Conservation (phyloP, 306 rosid genomes). For the Datisca glomerata region DNA sequence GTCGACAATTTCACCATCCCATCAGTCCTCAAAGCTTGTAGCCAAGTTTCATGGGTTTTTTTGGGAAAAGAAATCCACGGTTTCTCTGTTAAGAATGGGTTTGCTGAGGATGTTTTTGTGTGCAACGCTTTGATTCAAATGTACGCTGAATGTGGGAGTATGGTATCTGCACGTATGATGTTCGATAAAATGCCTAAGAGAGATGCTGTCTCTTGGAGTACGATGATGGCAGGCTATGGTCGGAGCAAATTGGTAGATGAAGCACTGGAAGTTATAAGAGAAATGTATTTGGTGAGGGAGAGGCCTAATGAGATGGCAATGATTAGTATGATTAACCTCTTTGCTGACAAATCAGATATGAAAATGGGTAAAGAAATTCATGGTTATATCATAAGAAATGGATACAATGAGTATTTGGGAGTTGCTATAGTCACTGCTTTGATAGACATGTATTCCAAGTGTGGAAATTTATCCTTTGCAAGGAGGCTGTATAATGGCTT, state of each 20-base stretch:
- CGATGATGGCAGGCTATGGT: constrained; percentile 38
- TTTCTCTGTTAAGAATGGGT: constrained; percentile 37
- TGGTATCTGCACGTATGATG: constrained; percentile 23
- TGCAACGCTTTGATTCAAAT: constrained; percentile 50
- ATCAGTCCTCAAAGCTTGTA: constrained; percentile 61
- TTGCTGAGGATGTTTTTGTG: constrained; percentile 27
- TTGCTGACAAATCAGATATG: constrained; percentile 24
- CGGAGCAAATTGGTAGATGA: constrained; percentile 27
- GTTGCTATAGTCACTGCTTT: constrained; percentile 31
- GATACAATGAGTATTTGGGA: constrained; percentile 11
- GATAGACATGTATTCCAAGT: constrained; percentile 44
- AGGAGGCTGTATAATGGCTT: constrained; percentile 29
- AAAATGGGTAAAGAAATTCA: constrained; percentile 44
- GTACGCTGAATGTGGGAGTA: constrained; percentile 38
- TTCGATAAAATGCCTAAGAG: constrained; percentile 38
- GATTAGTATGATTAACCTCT: constrained; percentile 31
- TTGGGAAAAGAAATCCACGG: constrained; percentile 49
- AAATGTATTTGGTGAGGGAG: constrained; percentile 26
- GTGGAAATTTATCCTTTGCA: constrained; percentile 27
- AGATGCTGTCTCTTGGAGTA: constrained; percentile 63
- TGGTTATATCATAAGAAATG: constrained; percentile 37
- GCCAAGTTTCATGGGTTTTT: constrained; percentile 13
- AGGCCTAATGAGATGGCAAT: constrained; percentile 38
- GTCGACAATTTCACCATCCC: constrained; percentile 50
- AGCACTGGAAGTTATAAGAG: constrained; percentile 31